Evolutionary conservation across 75 land plant species (phyloP), one percentile per base, ranked within the genome.

Genomic region (Adiantum capillusveneris): DNA sequence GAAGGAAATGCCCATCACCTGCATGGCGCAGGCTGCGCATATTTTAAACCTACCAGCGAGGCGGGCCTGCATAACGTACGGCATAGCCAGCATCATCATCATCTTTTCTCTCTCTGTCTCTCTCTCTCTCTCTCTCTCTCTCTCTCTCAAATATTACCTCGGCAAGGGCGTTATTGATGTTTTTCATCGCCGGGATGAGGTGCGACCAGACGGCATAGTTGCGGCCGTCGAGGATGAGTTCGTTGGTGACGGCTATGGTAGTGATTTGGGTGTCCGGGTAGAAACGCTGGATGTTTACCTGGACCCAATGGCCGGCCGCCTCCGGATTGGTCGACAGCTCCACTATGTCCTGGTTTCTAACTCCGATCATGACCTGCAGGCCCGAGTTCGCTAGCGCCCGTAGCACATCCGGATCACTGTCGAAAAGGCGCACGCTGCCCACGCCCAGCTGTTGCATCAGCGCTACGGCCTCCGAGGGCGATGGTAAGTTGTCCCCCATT

Each of bases 161-260:
- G 25, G 34, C 53, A 19, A 84, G 71, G 31, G 97, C 85, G 11
- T 73, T 58, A 55, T 80, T 74, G 51, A 92, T 70, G 73, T 92
- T 92, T 55, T 65, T 68, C 97, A 92, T 84, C 6, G 97, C 86
- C 0, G 86, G 93, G 0, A 85, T 57, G 7, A 90, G 78, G 36
- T 82, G 70, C 7, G 28, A 41, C 58, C 65, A 63, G 28, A 81
- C 68, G 13, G 57, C 49, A 30, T 59, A 62, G 58, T 79, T 80
- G 45, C 65, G 67, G 30, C 76, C 69, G 31, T 34, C 29, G 70
- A 86, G 68, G 19, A 86, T 79, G n/a, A n/a, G n/a, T 39, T 81
- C 82, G 26, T 84, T 74, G n/a, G 87, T 89, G 27, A 64, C 65
- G 24, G 72, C 44, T 41, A 84, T 78, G 58, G 67, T 60, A 25